A percentile compares a stretch with the other conserved stretches of the same genome.
Conservation (phyloP, 106 monocot genomes). For the Platanthera zijinensis region DNA sequence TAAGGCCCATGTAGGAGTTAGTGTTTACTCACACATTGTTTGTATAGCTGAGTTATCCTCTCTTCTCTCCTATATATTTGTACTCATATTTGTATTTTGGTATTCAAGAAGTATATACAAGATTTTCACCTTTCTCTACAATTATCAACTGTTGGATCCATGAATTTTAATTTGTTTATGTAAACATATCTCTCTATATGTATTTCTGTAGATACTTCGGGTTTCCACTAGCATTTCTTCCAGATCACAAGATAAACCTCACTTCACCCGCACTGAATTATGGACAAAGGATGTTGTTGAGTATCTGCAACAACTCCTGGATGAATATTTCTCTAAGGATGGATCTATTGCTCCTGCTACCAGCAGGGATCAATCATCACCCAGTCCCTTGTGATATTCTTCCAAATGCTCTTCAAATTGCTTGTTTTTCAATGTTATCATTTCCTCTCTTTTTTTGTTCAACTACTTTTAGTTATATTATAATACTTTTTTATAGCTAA, state of each 20-base stretch:
- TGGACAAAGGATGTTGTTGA: conserved; percentile 94
- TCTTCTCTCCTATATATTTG: too few species aligned
- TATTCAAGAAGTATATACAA: too few species aligned
- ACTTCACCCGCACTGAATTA: conserved; percentile 54
- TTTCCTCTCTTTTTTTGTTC: too few species aligned
- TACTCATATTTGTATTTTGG: too few species aligned
- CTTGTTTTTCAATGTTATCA: too few species aligned
- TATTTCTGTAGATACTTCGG: conserved; percentile 41
- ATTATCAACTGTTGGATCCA: background rate
- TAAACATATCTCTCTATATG: background rate
- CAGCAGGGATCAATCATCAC: conserved; percentile 42
- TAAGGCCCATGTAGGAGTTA: too few species aligned
- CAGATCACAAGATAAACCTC: conserved; percentile 64
- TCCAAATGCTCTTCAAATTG: too few species aligned
- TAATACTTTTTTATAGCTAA: too few species aligned
- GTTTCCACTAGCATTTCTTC: conserved; percentile 33
- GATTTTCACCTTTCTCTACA: too few species aligned
- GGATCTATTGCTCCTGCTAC: conserved; percentile 27
- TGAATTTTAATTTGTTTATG: background rate
- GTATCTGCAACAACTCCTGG: conserved; percentile 79
- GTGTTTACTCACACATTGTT: too few species aligned
- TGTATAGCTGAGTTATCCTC: too few species aligned
- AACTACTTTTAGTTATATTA: too few species aligned
- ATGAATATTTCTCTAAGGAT: conserved; percentile 71
- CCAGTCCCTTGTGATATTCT: conserved; percentile 7